Base-by-base conservation (phyloP, 768 basidiomycete species). In the Trametes meyenii region DNA sequence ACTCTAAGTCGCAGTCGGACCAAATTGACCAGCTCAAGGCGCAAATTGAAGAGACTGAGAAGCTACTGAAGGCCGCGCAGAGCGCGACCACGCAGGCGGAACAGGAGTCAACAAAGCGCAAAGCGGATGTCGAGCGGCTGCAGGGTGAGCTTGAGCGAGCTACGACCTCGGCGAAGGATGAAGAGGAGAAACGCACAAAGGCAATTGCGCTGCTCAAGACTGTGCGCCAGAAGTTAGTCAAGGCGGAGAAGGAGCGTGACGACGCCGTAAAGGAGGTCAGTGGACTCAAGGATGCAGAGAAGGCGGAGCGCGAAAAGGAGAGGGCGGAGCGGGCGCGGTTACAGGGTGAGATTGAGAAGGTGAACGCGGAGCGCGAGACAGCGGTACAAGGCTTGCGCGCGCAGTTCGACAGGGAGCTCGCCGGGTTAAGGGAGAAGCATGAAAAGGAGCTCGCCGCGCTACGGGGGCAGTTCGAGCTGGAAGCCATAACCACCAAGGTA, bases 171-270 rank as follows among this genome's bases (percentile, higher is more conserved):
- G 88, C 86, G 5, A 97, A 92, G 72, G 96, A 98, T 62, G 97
- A 98, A 71, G 97, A 98, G 73, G 97, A 99, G 75, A 98, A 99
- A 75, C 86, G 96, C 13, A 85, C 87, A 19, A 99, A 98, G 70
- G 96, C 96, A 0, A 90, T 98, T 65, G 89, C 87, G 52, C 76
- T 98, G 26, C 78, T 99, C 59, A 98, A 98, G 76, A 94, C 94
- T 1, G 92, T 98, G n/a, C 79, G 97, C 57, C 89, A 94, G 75
- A 99, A 98, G 73, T 78, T 96, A n/a, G 93, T 98, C 29, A 98
- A 94, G 71, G 88, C 94, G 5, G 96, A 98, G 75, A 95, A 94
- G 78, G 94, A 96, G 23, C 85, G 85, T 67, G 95, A 98, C 39
- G 94, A 96, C 60, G 79, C 83, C 0, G 60, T 83, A 51, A 86